Base-by-base conservation (phyloP, 78 protist species). In the Bigelowiella natans region DNA sequence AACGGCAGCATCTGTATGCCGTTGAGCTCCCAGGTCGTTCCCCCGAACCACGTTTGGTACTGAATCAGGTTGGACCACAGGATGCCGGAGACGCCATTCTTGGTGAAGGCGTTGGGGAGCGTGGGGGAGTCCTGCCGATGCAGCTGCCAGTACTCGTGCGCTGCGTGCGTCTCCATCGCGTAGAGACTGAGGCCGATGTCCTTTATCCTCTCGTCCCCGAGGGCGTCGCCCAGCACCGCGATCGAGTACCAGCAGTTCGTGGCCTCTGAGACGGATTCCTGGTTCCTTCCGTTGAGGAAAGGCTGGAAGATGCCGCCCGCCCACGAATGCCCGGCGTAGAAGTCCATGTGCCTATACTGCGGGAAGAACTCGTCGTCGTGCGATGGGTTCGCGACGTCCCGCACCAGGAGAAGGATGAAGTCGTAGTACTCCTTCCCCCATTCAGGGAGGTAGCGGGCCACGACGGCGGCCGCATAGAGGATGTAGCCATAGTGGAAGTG, bases 401-500 rank as follows among this genome's bases (percentile, higher is more conserved):
- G 90, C n/a, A 37, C 38, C 38, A 83, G 31, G 26, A 0, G 29
- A 30, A 83, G 73, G 11, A 82, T 28, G 29, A 1, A 30, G 38
- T n/a, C 28, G 38, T 2, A 1, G 73, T 51, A 51, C 34, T 51
- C 73, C 73, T 51, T 18, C 2, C 37, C 31, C 82, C n/a, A 51
- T 0, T 73, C 31, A 36, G 88, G 26, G 82, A 83, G 2, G 82
- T 18, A 0, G 39, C 37, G 3, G 30, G 31, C 0, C 2, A n/a
- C 82, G 31, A 36, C 92, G 18, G 92, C 92, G 1, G 85, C 85
- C 2, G 90, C 83, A 73, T 91, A 63, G 31, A 91, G 3, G 39
- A 85, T 0, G 90, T 91, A 91, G n/a, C 92, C 92, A 39, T 40
- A 86, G 34, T 91, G 92, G 86, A 91, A 91, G 30, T 85, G 90